Base-by-base conservation (phyloP, 805 yeast genomes). In the Hanseniaspora taiwanica region DNA sequence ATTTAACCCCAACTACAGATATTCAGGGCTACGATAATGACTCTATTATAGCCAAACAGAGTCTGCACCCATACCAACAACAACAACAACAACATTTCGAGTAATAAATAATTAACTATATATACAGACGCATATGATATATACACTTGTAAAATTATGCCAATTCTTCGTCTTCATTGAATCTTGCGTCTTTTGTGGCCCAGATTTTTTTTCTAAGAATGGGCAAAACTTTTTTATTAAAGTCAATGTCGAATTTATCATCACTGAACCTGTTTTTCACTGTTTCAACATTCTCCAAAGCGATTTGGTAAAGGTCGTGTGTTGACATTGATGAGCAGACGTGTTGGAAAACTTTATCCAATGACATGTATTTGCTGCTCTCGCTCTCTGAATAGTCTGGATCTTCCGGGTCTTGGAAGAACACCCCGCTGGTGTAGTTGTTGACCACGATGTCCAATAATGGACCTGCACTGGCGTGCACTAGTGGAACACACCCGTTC, bases 381-480 rank as follows among this genome's bases (percentile, higher is more conserved):
- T 44, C 20, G 47, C 40, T 16, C 43, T 42, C 13, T 37, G 35
- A 42, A 49, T 54, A 78, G 56, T 83, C 96, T 1, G 94, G 93
- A 54, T 87, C 96, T 6, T 58, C 56, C 10, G 60, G 58, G 47
- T 79, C 74, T 45, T 70, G 74, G 64, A 89, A 91, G 57, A 86
- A 81, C 51, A 81, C 80, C 0, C 97, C 97, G 0, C 84, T 69
- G 42, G 72, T 72, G 12, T 68, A 65, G 19, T 60, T 19, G 21
- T 27, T 27, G 7, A 41, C 10, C 4, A 41, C 40, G 44, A 91
- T 91, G 58, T 91, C 99, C 42, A 78, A 63, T 33, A 73, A 67
- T 8, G 99, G 99, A 1, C 99, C 99, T 0, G 96, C 98, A 40
- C 94, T 81, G 3, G 93, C 93, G 60, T 93, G 97, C 3, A 77